These are phyloP conservation scores for Beauveria bassiana DNA, from an alignment of 2,329 filamentous ascomycete species.

Conservation along the genomic window DNA sequence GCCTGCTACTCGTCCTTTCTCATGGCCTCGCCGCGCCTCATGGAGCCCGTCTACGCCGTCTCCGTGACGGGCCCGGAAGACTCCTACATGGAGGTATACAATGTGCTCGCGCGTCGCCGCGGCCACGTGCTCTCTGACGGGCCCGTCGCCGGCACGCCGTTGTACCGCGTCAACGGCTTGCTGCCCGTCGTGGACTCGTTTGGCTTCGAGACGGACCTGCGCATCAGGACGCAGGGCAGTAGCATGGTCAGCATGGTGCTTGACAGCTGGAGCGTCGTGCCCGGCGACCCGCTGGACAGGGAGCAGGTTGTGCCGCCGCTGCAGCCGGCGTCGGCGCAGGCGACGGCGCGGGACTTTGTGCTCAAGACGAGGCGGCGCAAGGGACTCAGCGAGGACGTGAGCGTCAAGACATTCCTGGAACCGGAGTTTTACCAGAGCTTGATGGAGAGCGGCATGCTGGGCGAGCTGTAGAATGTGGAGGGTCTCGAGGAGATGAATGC, in stretches of 20 bases:
- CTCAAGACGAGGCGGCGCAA: constrained; percentile 91
- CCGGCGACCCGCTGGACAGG: constrained; percentile 87
- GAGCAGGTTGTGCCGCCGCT: constrained; percentile 74
- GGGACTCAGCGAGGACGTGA: constrained; percentile 90
- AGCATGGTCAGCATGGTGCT: constrained; percentile 88
- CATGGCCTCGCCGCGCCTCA: constrained; percentile 90
- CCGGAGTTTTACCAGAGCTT: constrained; percentile 84
- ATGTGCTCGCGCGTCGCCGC: constrained; percentile 76
- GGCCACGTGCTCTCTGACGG: constrained; percentile 94
- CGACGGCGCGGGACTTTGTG: constrained; percentile 90
- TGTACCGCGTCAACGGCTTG: constrained; percentile 85
- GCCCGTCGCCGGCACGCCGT: constrained; percentile 84
- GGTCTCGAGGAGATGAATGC: neutral
- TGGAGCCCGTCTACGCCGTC: constrained; percentile 93
- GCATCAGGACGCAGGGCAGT: constrained; percentile 91
- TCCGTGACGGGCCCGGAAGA: constrained; percentile 90
- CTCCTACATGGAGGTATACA: constrained; percentile 83
- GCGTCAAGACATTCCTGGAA: constrained; percentile 92
- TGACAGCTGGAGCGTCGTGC: constrained; percentile 92
- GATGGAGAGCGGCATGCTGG: constrained; percentile 81
- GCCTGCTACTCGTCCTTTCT: constrained; percentile 95
- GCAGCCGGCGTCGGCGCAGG: constrained; percentile 81
- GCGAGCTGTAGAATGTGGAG: constrained; percentile 32
- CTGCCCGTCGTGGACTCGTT: constrained; percentile 96
- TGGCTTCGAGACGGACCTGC: constrained; percentile 93